These are phyloP conservation scores for Paecilomyces sp. DNA, from an alignment of 2,329 filamentous ascomycete species.

Conservation along the genomic window DNA sequence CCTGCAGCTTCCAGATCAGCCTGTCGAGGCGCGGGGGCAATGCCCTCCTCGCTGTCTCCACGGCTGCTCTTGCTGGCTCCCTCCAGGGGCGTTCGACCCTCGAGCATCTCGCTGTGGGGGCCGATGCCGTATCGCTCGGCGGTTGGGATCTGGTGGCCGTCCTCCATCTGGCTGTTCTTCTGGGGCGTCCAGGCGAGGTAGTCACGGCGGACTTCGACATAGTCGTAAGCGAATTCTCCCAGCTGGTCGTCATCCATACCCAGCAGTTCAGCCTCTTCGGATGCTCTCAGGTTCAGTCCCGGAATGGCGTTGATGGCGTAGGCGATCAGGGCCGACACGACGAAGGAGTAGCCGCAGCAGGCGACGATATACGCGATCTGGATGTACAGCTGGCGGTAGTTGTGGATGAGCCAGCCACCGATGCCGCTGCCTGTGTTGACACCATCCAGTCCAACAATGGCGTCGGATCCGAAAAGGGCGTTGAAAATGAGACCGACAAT, in stretches of 20 bases:
- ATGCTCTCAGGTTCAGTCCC: conserved; percentile 61
- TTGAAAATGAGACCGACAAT: conserved; percentile 75
- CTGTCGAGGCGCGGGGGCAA: conserved; percentile 22
- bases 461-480: conserved; percentile 66
- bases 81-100: conserved; percentile 41
- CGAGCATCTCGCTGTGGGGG: conserved; percentile 56
- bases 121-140: conserved; percentile 54
- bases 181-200: conserved; percentile 46
- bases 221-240: conserved; percentile 46
- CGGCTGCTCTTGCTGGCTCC: conserved; percentile 22
- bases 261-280: conserved; percentile 60
- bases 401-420: conserved; percentile 64
- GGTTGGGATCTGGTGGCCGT: conserved; percentile 49
- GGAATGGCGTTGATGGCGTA: conserved; percentile 65
- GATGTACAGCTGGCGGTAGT: conserved; percentile 65
- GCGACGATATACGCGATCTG: conserved; percentile 63
- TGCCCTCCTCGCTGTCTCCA: conserved; percentile 16
- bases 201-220: conserved; percentile 45
- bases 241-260: conserved; percentile 52
- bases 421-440: conserved; percentile 40
- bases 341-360: conserved; percentile 59
- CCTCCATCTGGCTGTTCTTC: conserved; percentile 33
- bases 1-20: conserved; percentile 16
- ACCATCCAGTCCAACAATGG: conserved; percentile 69
- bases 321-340: conserved; percentile 61